Evolutionary conservation across 345 rosid genomes (phyloP).

Genomic region (Hypericum androsaemum): DNA sequence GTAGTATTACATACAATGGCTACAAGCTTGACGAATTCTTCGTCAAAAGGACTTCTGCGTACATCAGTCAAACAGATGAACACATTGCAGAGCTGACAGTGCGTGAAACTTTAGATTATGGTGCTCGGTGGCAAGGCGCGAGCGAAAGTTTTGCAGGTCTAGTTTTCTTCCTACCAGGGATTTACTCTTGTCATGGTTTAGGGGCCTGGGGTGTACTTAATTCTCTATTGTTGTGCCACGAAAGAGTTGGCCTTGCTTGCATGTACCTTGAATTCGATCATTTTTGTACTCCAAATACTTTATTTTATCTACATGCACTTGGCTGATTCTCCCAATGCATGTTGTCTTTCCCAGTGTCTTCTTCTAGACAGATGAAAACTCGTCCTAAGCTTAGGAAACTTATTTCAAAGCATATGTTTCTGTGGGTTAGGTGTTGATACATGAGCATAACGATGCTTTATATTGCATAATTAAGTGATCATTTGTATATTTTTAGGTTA

Average conservation of each 20-base stretch:
- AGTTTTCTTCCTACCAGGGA: conserved; percentile 2
- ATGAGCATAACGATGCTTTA: too few relatives aligned
- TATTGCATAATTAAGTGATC: not conserved
- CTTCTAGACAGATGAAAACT: too few relatives aligned
- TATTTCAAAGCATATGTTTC: too few relatives aligned
- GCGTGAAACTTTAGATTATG: conserved; percentile 91
- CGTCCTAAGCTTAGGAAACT: too few relatives aligned
- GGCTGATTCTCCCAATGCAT: not conserved
- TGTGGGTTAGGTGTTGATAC: too few relatives aligned
- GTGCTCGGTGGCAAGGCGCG: conserved; percentile 88
- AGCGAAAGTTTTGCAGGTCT: conserved; percentile 73
- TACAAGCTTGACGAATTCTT: conserved; percentile 48
- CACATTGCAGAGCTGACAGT: conserved; percentile 88
- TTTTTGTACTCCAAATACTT: too few relatives aligned
- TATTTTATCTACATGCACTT: too few relatives aligned
- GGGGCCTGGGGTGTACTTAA: too few relatives aligned
- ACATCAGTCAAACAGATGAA: conserved; percentile 82
- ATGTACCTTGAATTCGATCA: too few relatives aligned
- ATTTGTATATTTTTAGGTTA: conserved; percentile 28
- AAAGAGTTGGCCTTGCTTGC: too few relatives aligned
- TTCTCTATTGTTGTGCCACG: too few relatives aligned
- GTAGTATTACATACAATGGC: conserved; percentile 74
- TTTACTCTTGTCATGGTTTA: not conserved
- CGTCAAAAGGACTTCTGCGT: conserved; percentile 81
- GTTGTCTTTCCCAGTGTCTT: not conserved